Evolutionary conservation across 2,329 filamentous ascomycete genomes (phyloP).

Genomic region (Trichoderma citrinoviride): DNA sequence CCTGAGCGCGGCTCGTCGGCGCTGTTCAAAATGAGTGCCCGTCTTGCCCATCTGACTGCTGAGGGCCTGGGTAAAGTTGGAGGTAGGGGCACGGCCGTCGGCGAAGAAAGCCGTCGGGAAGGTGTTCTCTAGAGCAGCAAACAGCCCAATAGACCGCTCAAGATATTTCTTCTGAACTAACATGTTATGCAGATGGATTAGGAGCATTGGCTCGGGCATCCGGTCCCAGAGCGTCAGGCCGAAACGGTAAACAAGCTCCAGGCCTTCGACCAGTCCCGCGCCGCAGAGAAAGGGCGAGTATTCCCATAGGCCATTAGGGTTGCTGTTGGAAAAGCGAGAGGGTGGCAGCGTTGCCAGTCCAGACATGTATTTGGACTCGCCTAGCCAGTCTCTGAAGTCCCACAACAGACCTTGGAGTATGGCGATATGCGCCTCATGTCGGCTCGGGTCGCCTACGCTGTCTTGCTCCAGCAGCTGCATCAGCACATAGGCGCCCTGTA

Average conservation of each 20-base stretch:
- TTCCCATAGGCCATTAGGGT: slow-evolving; percentile 46
- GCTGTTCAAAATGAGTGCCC: not conserved
- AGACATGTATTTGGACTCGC: slow-evolving; percentile 24
- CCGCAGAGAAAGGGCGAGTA: slow-evolving; percentile 50
- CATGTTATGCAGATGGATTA: slow-evolving; percentile 49
- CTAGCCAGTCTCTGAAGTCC: slow-evolving; percentile 25
- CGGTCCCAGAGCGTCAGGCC: slow-evolving; percentile 40
- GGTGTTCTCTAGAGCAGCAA: slow-evolving; percentile 27
- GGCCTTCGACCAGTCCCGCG: slow-evolving; percentile 43
- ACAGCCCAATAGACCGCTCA: slow-evolving; percentile 35
- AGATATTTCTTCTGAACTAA: slow-evolving; percentile 43
- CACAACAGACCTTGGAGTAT: slow-evolving; percentile 17
- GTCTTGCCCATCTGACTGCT: slow-evolving; percentile 18
- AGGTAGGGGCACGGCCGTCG: not conserved
- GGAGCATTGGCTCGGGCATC: slow-evolving; percentile 38
- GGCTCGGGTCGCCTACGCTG: not conserved
- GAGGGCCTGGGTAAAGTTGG: slow-evolving; percentile 2
- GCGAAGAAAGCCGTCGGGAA: slow-evolving; percentile 24
- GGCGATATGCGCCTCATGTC: not conserved
- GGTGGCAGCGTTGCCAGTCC: slow-evolving; percentile 33
- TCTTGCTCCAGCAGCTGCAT: slow-evolving; percentile 10
- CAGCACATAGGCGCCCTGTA: slow-evolving; percentile 13
- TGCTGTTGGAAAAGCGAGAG: slow-evolving; percentile 42
- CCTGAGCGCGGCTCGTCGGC: not conserved
- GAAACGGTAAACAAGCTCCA: slow-evolving; percentile 40